Evolutionary conservation across 73 alveolate genomes (phyloP).

Genomic region (Uronychia setigera): DNA sequence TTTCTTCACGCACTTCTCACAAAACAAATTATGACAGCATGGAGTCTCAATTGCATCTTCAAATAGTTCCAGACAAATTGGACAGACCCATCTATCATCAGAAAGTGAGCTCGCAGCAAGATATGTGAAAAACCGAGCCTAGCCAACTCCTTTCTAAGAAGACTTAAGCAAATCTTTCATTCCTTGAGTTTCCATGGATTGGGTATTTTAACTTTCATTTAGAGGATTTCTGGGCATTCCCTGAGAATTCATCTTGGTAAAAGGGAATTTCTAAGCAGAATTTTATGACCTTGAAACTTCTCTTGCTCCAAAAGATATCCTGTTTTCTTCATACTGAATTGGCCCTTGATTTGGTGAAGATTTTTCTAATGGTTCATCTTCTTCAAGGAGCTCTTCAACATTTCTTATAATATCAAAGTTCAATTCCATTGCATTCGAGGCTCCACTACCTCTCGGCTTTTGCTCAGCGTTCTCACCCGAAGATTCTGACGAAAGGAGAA

Average conservation of each 20-base stretch:
- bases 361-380: background rate
- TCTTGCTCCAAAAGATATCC: background rate
- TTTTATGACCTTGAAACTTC: too few relatives aligned
- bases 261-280: too few relatives aligned
- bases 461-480: background rate
- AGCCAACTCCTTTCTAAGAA: background rate
- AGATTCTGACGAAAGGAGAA: background rate
- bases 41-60: constrained; percentile 84
- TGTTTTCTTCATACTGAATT: background rate
- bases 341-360: background rate
- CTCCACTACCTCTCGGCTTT: background rate
- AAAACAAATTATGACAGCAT: constrained; percentile 75
- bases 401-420: background rate
- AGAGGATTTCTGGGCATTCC: background rate
- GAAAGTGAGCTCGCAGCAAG: constrained; percentile 65
- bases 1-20: constrained; percentile 63
- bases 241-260: background rate
- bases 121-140: constrained; percentile 34
- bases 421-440: background rate
- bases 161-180: background rate
- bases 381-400: background rate
- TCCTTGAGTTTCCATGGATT: background rate
- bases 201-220: background rate
- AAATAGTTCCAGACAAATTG: constrained; percentile 71
- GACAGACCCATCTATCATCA: constrained; percentile 80